Percentiles rank a stretch among this genome's conserved stretches.
phyloP scores from a whole-genome alignment of 1,284 basidiomycete genomes.

The Schizophyllum amplum region DNA sequence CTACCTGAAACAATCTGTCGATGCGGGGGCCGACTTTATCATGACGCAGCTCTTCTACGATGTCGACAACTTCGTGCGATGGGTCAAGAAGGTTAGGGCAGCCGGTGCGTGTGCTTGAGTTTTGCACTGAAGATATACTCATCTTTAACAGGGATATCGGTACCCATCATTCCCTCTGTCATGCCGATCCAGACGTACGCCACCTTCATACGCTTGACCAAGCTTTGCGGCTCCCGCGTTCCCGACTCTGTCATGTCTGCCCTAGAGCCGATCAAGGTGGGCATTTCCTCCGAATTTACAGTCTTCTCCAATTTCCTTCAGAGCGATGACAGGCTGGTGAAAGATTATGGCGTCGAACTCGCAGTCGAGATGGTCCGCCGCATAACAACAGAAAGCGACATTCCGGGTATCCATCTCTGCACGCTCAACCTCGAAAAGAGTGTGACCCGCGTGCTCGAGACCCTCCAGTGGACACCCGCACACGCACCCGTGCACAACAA shows the following conservation, averaged over 20 bases:
- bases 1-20: conserved; percentile 83
- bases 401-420: conserved; percentile 90
- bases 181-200: conserved; percentile 98
- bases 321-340: conserved; percentile 88
- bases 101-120: conserved; percentile 43
- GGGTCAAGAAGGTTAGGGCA: conserved; percentile 66
- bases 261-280: conserved; percentile 74
- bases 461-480: conserved; percentile 58
- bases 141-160: conserved; percentile 55
- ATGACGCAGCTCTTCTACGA: conserved; percentile 99
- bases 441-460: conserved; percentile 81
- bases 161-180: conserved; percentile 92
- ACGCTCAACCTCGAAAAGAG: conserved; percentile 98
- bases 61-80: conserved; percentile 74
- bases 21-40: conserved; percentile 94
- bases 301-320: conserved; percentile 23
- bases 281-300: conserved; percentile 19
- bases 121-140: conserved; percentile 2
- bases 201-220: conserved; percentile 87
- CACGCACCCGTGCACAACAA: conserved; percentile 39
- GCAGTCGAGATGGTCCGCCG: conserved; percentile 70
- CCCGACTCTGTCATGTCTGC: conserved; percentile 64
- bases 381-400: conserved; percentile 47
- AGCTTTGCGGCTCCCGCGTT: conserved; percentile 79
- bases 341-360: conserved; percentile 79